phyloP scores from a whole-genome alignment of 345 rosid species.

The Populus tremula region DNA sequence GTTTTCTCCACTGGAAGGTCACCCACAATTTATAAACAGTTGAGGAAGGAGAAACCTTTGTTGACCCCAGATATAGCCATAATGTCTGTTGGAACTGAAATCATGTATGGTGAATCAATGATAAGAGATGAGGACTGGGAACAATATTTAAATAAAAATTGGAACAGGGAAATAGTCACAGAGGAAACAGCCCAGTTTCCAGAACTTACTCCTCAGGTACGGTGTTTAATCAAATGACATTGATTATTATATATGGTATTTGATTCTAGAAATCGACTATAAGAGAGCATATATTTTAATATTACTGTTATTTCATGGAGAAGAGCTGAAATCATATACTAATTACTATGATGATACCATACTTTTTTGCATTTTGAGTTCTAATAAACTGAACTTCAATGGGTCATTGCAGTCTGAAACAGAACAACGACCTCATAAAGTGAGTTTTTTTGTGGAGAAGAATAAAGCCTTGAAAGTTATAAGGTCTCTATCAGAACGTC shows the following conservation, averaged over 20 bases:
- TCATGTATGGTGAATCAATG: slow-evolving; percentile 77
- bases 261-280: neutral
- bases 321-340: too few species aligned
- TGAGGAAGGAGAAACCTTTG: slow-evolving; percentile 81
- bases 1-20: slow-evolving; percentile 97
- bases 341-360: neutral
- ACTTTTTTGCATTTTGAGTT: neutral
- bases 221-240: neutral
- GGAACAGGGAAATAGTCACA: slow-evolving; percentile 61
- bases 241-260: neutral
- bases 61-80: slow-evolving; percentile 87
- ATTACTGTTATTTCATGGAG: neutral
- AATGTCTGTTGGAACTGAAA: slow-evolving; percentile 96
- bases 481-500: slow-evolving; percentile 45
- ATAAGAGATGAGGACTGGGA: slow-evolving; percentile 84
- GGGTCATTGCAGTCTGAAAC: slow-evolving; percentile 60
- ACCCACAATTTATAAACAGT: slow-evolving; percentile 64
- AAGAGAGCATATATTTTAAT: neutral
- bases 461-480: slow-evolving; percentile 66
- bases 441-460: slow-evolving; percentile 88
- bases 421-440: slow-evolving; percentile 82
- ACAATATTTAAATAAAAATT: slow-evolving; percentile 61
- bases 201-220: slow-evolving; percentile 84
- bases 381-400: neutral
- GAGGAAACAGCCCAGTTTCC: slow-evolving; percentile 74